phyloP scores from a whole-genome alignment of 176 grass and related monocot genomes.

The Typha latifolia region DNA sequence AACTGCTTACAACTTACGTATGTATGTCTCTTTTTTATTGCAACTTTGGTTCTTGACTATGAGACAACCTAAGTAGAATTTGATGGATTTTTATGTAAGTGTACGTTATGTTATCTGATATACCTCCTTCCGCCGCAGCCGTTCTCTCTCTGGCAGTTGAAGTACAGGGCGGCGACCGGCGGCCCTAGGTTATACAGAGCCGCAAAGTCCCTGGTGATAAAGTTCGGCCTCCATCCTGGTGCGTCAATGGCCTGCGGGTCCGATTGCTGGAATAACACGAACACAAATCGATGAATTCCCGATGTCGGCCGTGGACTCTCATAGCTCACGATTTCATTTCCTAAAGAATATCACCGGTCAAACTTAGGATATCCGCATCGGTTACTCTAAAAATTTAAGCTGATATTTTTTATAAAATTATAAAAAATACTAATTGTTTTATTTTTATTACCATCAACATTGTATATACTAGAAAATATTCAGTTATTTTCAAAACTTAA shows the following conservation, averaged over 20 bases:
- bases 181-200: conserved; percentile 48
- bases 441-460: too few relatives aligned
- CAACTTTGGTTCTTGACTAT: too few relatives aligned
- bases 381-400: too few relatives aligned
- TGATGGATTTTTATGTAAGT: too few relatives aligned
- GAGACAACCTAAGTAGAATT: too few relatives aligned
- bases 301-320: conserved; percentile 67
- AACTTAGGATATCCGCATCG: too few relatives aligned
- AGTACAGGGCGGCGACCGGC: conserved; percentile 65
- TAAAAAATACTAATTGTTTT: too few relatives aligned
- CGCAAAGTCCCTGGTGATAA: conserved; percentile 70
- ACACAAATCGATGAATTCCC: conserved; percentile 83
- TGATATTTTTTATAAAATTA: too few relatives aligned
- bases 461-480: too few relatives aligned
- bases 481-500: too few relatives aligned
- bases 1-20: too few relatives aligned
- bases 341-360: conserved; percentile 3
- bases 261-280: conserved; percentile 67
- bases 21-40: too few relatives aligned
- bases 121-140: conserved; percentile 87
- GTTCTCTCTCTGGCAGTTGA: conserved; percentile 92
- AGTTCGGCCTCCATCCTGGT: conserved; percentile 78
- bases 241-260: conserved; percentile 51
- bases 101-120: conserved; percentile 26
- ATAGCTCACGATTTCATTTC: conserved; percentile 72